phyloP scores from a whole-genome alignment of 306 rosid species.

The Pyrus bretschneideri region DNA sequence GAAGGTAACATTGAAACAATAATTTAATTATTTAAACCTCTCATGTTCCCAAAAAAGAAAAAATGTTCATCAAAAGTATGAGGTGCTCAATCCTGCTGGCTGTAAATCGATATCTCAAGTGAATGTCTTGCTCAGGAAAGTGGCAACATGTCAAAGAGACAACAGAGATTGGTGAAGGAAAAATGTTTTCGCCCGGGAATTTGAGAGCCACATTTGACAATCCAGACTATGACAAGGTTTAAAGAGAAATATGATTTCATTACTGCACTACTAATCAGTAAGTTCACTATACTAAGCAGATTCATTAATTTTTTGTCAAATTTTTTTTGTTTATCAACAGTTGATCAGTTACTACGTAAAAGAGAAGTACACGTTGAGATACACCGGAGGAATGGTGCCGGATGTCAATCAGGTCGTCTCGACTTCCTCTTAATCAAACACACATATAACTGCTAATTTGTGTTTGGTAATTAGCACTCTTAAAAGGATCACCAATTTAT shows the following conservation, averaged over 20 bases:
- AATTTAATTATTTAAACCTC: not conserved
- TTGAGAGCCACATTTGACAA: slow-evolving; percentile 97
- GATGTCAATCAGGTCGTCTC: slow-evolving; percentile 87
- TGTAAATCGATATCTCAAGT: not conserved
- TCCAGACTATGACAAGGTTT: slow-evolving; percentile 71
- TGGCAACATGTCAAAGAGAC: slow-evolving; percentile 99
- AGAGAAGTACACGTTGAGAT: slow-evolving; percentile 94
- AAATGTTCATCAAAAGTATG: not conserved
- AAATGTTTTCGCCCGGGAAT: slow-evolving; percentile 94
- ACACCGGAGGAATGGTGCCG: slow-evolving; percentile 99
- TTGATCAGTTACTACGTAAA: slow-evolving; percentile 71
- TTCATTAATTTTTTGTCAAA: not conserved
- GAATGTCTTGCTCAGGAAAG: slow-evolving; percentile 55
- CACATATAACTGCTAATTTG: not conserved
- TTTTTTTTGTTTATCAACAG: slow-evolving; percentile 29
- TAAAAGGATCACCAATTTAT: not conserved
- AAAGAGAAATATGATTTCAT: not conserved
- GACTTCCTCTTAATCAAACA: not conserved
- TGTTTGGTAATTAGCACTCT: not conserved
- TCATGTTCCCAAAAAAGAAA: not conserved
- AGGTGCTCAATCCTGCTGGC: not conserved
- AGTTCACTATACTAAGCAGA: not conserved
- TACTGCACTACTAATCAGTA: not conserved
- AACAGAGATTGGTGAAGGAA: slow-evolving; percentile 87
- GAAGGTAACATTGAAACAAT: slow-evolving; percentile 50